These are phyloP conservation scores for Blastobotrys peoriensis DNA, from an alignment of 805 yeast species.

Conservation along the genomic window DNA sequence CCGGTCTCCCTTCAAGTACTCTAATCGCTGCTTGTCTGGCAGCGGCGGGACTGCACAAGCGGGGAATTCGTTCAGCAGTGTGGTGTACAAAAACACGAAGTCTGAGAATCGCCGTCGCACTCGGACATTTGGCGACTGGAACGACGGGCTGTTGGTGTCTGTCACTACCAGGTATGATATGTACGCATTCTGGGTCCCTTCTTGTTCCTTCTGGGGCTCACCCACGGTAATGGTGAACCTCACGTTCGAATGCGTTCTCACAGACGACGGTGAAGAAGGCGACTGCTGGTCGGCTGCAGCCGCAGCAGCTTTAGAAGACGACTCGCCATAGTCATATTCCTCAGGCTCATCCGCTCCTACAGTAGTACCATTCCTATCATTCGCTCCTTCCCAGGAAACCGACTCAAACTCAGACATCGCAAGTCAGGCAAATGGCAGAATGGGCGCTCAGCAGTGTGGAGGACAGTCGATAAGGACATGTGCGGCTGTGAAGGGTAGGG, in stretches of 20 bases:
- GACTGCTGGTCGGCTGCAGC: too few species aligned
- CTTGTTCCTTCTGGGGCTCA: conserved; percentile 64
- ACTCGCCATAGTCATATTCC: too few species aligned
- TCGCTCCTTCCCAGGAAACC: neutral
- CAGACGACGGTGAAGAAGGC: too few species aligned
- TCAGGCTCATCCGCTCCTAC: too few species aligned
- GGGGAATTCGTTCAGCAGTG: conserved; percentile 72
- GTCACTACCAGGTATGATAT: conserved; percentile 68
- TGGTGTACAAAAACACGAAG: conserved; percentile 69
- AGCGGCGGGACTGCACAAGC: conserved; percentile 86
- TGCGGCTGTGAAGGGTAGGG: too few species aligned
- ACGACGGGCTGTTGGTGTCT: conserved; percentile 53
- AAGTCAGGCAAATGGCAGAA: too few species aligned
- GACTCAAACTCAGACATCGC: too few species aligned
- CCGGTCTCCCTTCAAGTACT: conserved; percentile 89
- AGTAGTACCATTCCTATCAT: too few species aligned
- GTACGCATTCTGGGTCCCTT: conserved; percentile 63
- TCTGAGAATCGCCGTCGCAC: conserved; percentile 84
- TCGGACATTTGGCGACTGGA: conserved; percentile 38
- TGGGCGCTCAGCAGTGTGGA: too few species aligned
- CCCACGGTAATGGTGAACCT: conserved; percentile 41
- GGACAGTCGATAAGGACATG: too few species aligned
- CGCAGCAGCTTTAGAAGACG: too few species aligned
- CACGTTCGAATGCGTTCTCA: too few species aligned
- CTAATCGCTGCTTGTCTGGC: conserved; percentile 87